A percentile compares a stretch with the other conserved stretches of the same genome.
Conservation (phyloP, 1,284 basidiomycete genomes). For the Rhizoctonia solani region DNA sequence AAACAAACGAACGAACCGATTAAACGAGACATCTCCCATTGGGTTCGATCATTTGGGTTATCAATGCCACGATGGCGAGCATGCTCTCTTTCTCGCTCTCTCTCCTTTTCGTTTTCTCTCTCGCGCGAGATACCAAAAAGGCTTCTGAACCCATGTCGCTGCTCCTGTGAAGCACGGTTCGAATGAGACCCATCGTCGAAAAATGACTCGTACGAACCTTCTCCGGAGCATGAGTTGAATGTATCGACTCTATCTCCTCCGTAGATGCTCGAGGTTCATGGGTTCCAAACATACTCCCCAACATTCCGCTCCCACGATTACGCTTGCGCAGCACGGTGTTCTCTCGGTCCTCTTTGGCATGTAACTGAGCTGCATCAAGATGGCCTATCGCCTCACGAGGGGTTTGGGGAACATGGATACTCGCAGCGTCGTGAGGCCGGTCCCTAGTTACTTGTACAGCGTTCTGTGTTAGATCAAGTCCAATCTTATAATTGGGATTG, state of each 20-base stretch:
- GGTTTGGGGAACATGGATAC: background rate
- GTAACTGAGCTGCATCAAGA: background rate
- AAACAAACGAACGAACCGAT: background rate
- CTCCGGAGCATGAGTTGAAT: conserved; percentile 5
- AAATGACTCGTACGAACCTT: conserved; percentile 1
- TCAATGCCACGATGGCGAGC: conserved; percentile 40
- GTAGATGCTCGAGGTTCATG: conserved; percentile 15
- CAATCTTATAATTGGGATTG: conserved; percentile 16
- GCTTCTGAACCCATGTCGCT: background rate
- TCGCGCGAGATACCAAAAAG: conserved; percentile 37
- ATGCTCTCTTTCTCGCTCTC: conserved; percentile 21
- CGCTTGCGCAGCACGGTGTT: background rate
- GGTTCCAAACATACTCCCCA: conserved; percentile 5
- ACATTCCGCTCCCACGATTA: conserved; percentile 24
- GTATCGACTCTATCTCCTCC: conserved; percentile 11
- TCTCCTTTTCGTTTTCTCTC: conserved; percentile 39
- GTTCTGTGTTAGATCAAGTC: background rate
- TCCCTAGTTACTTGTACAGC: background rate
- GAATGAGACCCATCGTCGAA: background rate
- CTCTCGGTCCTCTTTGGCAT: background rate
- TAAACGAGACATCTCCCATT: conserved; percentile 12
- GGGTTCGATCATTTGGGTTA: conserved; percentile 1
- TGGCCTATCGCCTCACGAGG: conserved; percentile 23
- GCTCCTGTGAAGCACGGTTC: background rate
- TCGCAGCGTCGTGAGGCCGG: background rate